Evolutionary conservation across 768 basidiomycete genomes (phyloP).

Genomic region (Agrocybe praecox): DNA sequence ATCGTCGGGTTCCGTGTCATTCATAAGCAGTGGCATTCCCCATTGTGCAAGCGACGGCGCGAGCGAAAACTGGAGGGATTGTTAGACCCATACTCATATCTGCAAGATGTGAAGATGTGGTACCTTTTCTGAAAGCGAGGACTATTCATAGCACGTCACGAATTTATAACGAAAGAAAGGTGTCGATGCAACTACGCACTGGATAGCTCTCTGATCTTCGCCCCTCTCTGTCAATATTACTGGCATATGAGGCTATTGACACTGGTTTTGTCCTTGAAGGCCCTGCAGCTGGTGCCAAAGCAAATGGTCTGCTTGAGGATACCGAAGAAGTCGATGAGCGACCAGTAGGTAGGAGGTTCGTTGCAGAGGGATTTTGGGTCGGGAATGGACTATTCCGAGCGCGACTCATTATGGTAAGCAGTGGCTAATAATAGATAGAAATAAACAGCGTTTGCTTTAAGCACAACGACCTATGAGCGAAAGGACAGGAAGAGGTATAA

Average conservation of each 20-base stretch:
- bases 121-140: constrained; percentile 34
- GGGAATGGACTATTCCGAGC: not conserved
- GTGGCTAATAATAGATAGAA: not conserved
- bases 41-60: constrained; percentile 51
- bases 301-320: not conserved
- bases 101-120: not conserved
- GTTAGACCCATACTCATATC: not conserved
- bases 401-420: constrained; percentile 1
- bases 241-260: not conserved
- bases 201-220: constrained; percentile 17
- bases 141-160: constrained; percentile 11
- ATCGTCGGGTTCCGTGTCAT: constrained; percentile 58
- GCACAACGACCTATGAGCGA: not conserved
- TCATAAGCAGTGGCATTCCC: constrained; percentile 41
- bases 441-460: not conserved
- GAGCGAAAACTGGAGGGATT: constrained; percentile 31
- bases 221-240: not conserved
- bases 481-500: not conserved
- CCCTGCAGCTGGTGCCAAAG: not conserved
- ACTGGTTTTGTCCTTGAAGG: not conserved
- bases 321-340: not conserved
- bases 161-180: not conserved
- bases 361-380: not conserved
- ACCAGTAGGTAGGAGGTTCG: not conserved
- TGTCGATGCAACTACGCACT: constrained; percentile 5